Percentiles rank a stretch among this genome's conserved stretches.
phyloP scores from a whole-genome alignment of 495 filamentous ascomycete genomes.

The Emericellopsis terricola region DNA sequence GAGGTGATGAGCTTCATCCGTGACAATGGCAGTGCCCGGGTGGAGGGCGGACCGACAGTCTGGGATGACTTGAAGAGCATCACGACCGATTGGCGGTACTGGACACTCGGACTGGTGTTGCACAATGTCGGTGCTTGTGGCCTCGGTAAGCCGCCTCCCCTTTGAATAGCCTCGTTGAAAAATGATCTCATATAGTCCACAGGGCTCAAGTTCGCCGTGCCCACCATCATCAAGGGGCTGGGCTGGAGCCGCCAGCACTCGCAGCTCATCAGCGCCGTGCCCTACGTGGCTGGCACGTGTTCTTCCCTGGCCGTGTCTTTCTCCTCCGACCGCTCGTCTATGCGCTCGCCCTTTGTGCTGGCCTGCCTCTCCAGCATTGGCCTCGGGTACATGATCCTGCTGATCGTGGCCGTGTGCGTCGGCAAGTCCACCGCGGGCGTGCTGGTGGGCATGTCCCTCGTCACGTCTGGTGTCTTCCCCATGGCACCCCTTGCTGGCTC shows the following conservation, averaged over 20 bases:
- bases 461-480: no score
- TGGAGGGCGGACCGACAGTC: no score
- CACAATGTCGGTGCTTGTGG: no score
- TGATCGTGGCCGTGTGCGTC: no score
- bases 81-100: conserved; percentile 2
- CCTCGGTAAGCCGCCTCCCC: no score
- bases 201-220: conserved; percentile 18
- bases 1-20: no score
- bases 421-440: no score
- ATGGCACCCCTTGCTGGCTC: conserved; percentile 15
- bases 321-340: conserved; percentile 18
- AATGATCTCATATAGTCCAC: no score
- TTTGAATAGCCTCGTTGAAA: conserved; percentile 1
- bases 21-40: no score
- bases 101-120: no score
- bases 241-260: conserved; percentile 43
- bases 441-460: no score
- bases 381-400: conserved; percentile 11
- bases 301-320: conserved; percentile 10
- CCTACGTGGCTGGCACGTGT: conserved; percentile 51
- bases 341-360: conserved; percentile 22
- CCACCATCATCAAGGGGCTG: conserved; percentile 46
- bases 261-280: conserved; percentile 54
- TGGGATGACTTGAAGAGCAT: no score
- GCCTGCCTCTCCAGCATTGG: conserved; percentile 10